phyloP scores from a whole-genome alignment of 179 eudicot genomes.

The Silene noctiflora region DNA sequence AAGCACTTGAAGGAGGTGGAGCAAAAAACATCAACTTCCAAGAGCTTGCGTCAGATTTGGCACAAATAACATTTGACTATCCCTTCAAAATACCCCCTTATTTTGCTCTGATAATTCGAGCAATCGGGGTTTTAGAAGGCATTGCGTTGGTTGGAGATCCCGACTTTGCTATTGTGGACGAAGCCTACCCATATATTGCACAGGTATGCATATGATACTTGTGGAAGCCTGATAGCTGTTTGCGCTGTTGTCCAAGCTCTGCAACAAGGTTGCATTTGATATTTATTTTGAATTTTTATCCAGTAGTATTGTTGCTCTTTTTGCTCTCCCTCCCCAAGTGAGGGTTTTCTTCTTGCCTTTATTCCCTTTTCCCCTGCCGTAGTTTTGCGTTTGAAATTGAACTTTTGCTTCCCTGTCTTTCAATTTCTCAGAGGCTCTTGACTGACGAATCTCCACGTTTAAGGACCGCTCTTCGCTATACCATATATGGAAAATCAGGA shows the following conservation, averaged over 20 bases:
- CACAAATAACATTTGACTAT: slow-evolving; percentile 96
- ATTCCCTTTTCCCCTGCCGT: background rate
- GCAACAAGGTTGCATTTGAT: slow-evolving; percentile 5
- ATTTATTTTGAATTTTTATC: background rate
- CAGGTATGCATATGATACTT: slow-evolving; percentile 52
- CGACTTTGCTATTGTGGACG: slow-evolving; percentile 96
- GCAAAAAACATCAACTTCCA: slow-evolving; percentile 96
- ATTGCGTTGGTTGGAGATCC: slow-evolving; percentile 97
- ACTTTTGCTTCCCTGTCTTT: background rate
- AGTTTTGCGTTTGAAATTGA: background rate
- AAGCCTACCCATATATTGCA: slow-evolving; percentile 97
- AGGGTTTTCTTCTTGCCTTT: slow-evolving; percentile 8
- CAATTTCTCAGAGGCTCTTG: slow-evolving; percentile 62
- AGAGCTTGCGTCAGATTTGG: slow-evolving; percentile 95
- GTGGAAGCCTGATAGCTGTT: background rate
- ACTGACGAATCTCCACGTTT: slow-evolving; percentile 97
- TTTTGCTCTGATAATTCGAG: slow-evolving; percentile 96
- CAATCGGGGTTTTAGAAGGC: slow-evolving; percentile 97
- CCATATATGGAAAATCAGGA: slow-evolving; percentile 91
- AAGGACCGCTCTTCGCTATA: slow-evolving; percentile 86
- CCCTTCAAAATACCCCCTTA: slow-evolving; percentile 98
- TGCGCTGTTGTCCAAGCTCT: background rate
- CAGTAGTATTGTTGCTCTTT: background rate
- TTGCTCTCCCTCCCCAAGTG: background rate
- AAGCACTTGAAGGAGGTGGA: slow-evolving; percentile 99